Conservation (phyloP, 2,329 filamentous ascomycete genomes). For the Neonectria coccinea region DNA sequence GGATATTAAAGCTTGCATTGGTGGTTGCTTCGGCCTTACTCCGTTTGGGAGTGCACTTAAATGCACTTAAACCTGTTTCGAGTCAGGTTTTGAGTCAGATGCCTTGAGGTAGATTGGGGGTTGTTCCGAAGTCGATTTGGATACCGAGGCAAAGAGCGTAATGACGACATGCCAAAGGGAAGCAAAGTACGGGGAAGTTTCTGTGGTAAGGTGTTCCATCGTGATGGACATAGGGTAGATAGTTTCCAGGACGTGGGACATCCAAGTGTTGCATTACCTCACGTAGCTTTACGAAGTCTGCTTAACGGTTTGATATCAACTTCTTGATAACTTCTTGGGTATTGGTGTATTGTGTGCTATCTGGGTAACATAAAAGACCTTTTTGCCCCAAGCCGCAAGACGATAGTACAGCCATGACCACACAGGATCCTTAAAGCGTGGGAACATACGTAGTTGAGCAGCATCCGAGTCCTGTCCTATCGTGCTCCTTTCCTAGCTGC, state of each 20-base stretch:
- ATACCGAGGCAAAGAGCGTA: neutral
- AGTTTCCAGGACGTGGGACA: neutral
- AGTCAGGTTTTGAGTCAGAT: neutral
- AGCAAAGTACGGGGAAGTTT: neutral
- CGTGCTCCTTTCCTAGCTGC: too few relatives aligned
- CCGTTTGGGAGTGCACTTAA: constrained; percentile 6
- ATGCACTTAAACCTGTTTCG: neutral
- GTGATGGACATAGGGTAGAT: neutral
- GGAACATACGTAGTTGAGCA: too few relatives aligned
- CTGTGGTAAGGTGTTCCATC: neutral
- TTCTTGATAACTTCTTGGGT: too few relatives aligned
- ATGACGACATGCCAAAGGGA: neutral
- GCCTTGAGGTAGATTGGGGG: neutral
- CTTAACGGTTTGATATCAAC: too few relatives aligned
- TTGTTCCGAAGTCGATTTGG: neutral
- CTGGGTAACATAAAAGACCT: too few relatives aligned
- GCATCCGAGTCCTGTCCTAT: too few relatives aligned
- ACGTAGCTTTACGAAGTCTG: neutral
- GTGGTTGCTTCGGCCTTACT: constrained; percentile 14
- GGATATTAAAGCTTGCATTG: constrained; percentile 9
- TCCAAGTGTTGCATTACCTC: neutral
- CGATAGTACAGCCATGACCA: too few relatives aligned
- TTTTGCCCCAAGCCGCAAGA: too few relatives aligned
- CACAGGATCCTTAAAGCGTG: too few relatives aligned
- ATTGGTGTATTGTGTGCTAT: too few relatives aligned